Base-by-base conservation (phyloP, 768 basidiomycete genomes). In the Mycena latifolia region DNA sequence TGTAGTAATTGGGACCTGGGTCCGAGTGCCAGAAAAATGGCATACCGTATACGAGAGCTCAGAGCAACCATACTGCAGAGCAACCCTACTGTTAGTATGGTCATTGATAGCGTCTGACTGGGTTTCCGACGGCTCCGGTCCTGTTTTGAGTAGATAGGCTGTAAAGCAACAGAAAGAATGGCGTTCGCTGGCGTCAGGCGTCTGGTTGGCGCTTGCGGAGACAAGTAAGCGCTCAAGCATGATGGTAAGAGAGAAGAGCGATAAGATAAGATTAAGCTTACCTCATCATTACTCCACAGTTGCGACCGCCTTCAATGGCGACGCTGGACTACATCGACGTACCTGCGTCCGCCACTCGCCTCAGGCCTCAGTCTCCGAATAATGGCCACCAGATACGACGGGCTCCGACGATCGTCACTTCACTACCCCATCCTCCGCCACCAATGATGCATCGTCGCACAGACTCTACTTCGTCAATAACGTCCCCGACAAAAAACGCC, bases 261-360 rank as follows among this genome's bases (percentile, higher is more conserved):
- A 52, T 52, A 52, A 52, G 50, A 52, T 52, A 52, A 52, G 29
- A 52, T 31, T 20, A 28, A 33, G 2, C 14, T n/a, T 29, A 28
- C 27, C 6, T 24, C 24, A 50, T 29, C 39, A 18, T 5, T 14
- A 35, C 8, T 35, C 20, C 31, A 3, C 29, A 12, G 9, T 6
- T 14, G 10, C 51, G 28, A n/a, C n/a, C 6, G 5, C 18, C 25
- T 8, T n/a, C 29, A 52, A 82, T 87, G 85, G 81, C 85, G 14
- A 81, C 82, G 11, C 74, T 88, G 46, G 85, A 85, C 63, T 88
- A 86, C 69, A 76, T 85, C 61, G 78, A 81, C 9, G 69, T 85
- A 6, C 84, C 85, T 2, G 67, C 76, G 11, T 78, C 77, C 8
- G 84, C 84, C 12, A 81, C 79, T 20, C 81, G 80, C 22, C 79